Base-by-base conservation (phyloP, 2,329 filamentous ascomycete species). In the Fusarium gaditjirri region DNA sequence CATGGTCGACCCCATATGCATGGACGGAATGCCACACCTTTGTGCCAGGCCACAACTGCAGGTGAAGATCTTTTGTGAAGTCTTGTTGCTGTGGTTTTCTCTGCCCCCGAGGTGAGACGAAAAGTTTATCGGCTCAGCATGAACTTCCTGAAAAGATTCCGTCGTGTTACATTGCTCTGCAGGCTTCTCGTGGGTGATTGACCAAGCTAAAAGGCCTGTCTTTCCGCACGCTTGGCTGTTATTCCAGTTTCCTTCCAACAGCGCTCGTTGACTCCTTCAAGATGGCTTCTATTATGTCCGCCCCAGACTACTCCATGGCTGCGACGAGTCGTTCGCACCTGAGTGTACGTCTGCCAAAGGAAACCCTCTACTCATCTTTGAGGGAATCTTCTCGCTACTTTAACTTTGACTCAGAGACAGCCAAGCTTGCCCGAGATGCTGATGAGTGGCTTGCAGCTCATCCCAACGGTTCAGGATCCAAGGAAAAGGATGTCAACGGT, bases 261-360 rank as follows among this genome's bases (percentile, higher is more conserved):
- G 14, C 31, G 23, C 21, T 36, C 52, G 42, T 27, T 35, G 61
- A 33, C 25, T 54, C 14, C 16, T 29, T 61, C 61, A 74, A 75
- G 23, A 77, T 77, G 75, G 75, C 74, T 41, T 77, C 75, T 50
- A 73, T 75, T n/a, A 75, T 76, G 75, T 75, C 73, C n/a, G 73
- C 74, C 21, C 76, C 76, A 25, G 76, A 76, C 50, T 77, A 77
- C 68, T 77, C 76, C 5, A 75, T 76, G 70, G 74, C 70, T 55
- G 56, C 71, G 61, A 69, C 68, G 14, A 70, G 59, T 56, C 71
- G 63, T 33, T 76, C 74, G 35, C 75, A 67, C 27, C 70, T 78
- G 11, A 78, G 75, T 49, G 71, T 78, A 13, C 71, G 75, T 29
- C 43, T 78, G 4, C 77, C 77, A 11, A 70, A 70, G 16, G 73